Evolutionary conservation across 352 stramenopile species (phyloP).

Genomic region (Pythium myriotylum): DNA sequence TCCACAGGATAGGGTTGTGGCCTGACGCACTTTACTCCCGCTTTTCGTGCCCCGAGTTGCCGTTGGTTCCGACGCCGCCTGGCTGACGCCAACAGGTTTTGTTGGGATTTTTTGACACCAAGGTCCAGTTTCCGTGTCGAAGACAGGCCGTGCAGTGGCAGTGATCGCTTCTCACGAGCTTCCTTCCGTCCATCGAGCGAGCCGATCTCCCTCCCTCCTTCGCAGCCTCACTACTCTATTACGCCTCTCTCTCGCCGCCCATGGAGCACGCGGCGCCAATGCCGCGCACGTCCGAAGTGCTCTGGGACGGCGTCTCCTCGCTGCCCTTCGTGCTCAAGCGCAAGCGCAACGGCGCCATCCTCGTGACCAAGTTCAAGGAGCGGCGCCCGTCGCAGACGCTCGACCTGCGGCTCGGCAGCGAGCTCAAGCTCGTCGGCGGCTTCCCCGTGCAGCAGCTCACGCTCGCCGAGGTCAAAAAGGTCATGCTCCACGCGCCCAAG

Average conservation of each 20-base stretch:
- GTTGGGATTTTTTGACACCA: constrained; percentile 1
- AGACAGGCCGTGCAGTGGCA: too few species aligned
- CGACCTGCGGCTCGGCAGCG: constrained; percentile 62
- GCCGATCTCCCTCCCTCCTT: background rate
- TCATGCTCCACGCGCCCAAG: constrained; percentile 74
- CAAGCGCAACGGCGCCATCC: constrained; percentile 68
- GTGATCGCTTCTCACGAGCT: background rate
- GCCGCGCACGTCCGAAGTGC: constrained; percentile 61
- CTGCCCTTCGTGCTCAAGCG: constrained; percentile 80
- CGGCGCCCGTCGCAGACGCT: constrained; percentile 10
- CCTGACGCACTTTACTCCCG: too few species aligned
- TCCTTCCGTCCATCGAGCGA: background rate
- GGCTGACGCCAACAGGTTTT: background rate
- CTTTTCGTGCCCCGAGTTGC: too few species aligned
- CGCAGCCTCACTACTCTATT: background rate
- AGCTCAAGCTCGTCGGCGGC: constrained; percentile 73
- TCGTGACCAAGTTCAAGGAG: constrained; percentile 60
- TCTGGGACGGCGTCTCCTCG: constrained; percentile 58
- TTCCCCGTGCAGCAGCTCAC: constrained; percentile 76
- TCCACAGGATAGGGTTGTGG: too few species aligned
- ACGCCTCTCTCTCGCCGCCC: background rate
- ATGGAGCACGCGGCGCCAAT: constrained; percentile 5
- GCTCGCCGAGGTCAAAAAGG: constrained; percentile 73
- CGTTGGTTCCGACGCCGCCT: too few species aligned
- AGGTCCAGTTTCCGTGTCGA: background rate